Percentiles rank a stretch among this genome's conserved stretches.
phyloP scores from a whole-genome alignment of 169 alveolate genomes.

The Babesia bigemina region DNA sequence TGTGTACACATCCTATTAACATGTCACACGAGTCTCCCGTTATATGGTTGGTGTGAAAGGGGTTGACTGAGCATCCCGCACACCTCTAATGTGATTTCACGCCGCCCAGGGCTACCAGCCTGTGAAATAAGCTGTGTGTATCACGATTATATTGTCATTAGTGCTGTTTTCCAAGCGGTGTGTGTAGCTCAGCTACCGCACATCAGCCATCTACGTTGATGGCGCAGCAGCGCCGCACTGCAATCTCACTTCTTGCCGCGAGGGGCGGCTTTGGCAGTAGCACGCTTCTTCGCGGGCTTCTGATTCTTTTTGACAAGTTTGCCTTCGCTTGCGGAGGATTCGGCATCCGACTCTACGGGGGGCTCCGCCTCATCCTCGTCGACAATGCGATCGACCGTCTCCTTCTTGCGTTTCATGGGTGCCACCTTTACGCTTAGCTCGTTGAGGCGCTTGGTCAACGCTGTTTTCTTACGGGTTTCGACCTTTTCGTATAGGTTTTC shows the following conservation, averaged over 20 bases:
- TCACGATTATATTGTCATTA: no score
- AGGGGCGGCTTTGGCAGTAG: slow-evolving; percentile 13
- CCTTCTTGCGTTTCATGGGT: slow-evolving; percentile 24
- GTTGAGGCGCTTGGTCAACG: slow-evolving; percentile 65
- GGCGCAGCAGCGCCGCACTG: background rate
- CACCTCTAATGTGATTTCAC: no score
- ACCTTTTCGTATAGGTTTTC: slow-evolving; percentile 75
- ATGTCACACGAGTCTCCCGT: no score
- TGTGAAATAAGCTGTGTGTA: no score
- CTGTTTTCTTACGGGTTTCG: slow-evolving; percentile 65
- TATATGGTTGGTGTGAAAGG: no score
- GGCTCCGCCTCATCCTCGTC: slow-evolving; percentile 38
- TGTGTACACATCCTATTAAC: no score
- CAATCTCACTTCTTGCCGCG: slow-evolving; percentile 28
- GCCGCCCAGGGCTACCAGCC: no score
- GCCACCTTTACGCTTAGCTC: slow-evolving; percentile 27
- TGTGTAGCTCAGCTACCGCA: no score
- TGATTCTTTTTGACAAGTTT: slow-evolving; percentile 22
- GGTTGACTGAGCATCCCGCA: no score
- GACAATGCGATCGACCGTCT: slow-evolving; percentile 2
- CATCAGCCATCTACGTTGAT: no score
- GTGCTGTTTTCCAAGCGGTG: no score
- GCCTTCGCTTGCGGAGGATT: slow-evolving; percentile 32
- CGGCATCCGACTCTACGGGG: slow-evolving; percentile 6
- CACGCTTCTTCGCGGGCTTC: slow-evolving; percentile 31